These are phyloP conservation scores for Candida michaelii DNA, from an alignment of 805 yeast genomes.

Conservation along the genomic window DNA sequence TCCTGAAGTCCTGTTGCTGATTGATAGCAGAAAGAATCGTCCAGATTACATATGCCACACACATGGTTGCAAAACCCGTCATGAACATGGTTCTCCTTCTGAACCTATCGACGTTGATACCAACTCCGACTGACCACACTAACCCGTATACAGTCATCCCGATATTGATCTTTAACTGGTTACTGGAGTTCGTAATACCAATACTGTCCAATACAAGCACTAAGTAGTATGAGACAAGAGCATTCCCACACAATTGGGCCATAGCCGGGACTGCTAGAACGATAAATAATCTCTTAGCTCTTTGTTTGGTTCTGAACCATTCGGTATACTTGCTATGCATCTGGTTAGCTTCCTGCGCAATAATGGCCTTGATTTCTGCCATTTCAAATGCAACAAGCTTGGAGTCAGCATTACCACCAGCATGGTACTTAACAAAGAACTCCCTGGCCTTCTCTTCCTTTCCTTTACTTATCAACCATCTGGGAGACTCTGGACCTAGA, in stretches of 20 bases:
- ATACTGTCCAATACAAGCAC: conserved; percentile 48
- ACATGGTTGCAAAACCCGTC: conserved; percentile 23
- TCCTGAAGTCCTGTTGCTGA: conserved; percentile 13
- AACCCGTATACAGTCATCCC: conserved; percentile 48
- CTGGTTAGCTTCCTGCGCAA: conserved; percentile 13
- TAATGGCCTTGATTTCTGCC: conserved; percentile 12
- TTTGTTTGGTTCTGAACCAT: conserved; percentile 12
- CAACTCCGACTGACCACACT: conserved; percentile 22
- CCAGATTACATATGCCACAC: conserved; percentile 21
- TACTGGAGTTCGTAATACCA: conserved; percentile 46
- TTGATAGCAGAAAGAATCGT: conserved; percentile 21
- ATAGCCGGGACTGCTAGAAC: conserved; percentile 5
- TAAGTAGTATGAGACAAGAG: conserved; percentile 50
- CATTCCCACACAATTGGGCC: conserved; percentile 44
- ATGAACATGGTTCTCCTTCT: conserved; percentile 28
- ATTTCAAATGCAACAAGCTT: conserved; percentile 43
- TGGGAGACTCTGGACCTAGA: conserved; percentile 47
- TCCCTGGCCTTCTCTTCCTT: conserved; percentile 40
- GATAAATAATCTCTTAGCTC: conserved; percentile 14
- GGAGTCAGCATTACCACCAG: conserved; percentile 34
- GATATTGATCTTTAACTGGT: conserved; percentile 50
- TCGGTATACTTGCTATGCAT: conserved; percentile 12
- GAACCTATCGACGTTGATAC: conserved; percentile 17
- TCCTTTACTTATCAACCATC: conserved; percentile 43
- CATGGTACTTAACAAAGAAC: conserved; percentile 39